These are phyloP conservation scores for Buxus sempervirens DNA, from an alignment of 164 flowering plant genomes.

Conservation along the genomic window DNA sequence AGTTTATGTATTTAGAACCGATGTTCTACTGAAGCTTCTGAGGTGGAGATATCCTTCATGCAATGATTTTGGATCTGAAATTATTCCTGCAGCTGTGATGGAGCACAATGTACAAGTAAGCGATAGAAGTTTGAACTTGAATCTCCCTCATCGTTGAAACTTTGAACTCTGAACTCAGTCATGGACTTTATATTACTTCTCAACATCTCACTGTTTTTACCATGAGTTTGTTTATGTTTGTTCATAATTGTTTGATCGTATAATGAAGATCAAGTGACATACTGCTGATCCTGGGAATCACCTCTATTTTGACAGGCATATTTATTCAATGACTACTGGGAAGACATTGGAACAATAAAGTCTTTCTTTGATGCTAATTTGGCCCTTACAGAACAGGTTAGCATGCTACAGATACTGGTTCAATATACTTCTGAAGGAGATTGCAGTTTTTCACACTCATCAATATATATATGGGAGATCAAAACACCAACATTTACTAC, in stretches of 20 bases:
- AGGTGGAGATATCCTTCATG: conserved; percentile 74
- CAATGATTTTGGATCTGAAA: conserved; percentile 97
- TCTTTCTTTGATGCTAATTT: conserved; percentile 90
- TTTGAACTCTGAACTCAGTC: neutral
- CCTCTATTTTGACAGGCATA: conserved; percentile 56
- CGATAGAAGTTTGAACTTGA: neutral
- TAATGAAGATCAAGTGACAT: too few relatives aligned
- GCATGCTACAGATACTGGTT: neutral
- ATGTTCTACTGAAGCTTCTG: conserved; percentile 64
- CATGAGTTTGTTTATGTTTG: neutral
- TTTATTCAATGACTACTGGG: conserved; percentile 95
- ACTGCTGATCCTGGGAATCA: neutral
- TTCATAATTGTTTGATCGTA: too few relatives aligned
- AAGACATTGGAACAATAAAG: conserved; percentile 90
- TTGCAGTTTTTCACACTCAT: too few relatives aligned
- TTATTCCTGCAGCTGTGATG: conserved; percentile 78
- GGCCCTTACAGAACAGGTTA: conserved; percentile 89
- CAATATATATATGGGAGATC: too few relatives aligned
- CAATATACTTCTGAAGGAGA: too few relatives aligned
- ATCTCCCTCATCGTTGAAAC: neutral
- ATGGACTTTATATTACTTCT: too few relatives aligned
- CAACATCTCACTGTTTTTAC: neutral
- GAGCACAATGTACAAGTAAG: conserved; percentile 76
- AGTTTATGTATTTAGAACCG: conserved; percentile 81
- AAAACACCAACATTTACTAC: too few relatives aligned